phyloP scores from a whole-genome alignment of 306 rosid genomes.

The Acacia confusa region DNA sequence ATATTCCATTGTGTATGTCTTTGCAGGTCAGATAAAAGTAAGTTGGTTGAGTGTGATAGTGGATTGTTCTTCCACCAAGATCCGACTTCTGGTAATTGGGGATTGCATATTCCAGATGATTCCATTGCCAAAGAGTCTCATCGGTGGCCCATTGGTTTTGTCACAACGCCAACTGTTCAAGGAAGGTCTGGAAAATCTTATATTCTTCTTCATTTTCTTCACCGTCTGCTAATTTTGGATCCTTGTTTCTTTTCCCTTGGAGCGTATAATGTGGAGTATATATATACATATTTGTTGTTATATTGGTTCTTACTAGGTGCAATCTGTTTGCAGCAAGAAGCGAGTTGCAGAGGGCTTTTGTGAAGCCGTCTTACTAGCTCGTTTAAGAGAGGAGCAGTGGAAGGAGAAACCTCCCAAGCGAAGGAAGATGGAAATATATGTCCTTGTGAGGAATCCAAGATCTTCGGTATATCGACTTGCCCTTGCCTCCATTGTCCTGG shows the following conservation, averaged over 20 bases:
- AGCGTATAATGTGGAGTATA: not conserved
- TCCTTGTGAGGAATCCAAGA: conserved; percentile 76
- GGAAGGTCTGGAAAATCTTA: conserved; percentile 62
- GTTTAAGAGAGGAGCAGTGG: conserved; percentile 72
- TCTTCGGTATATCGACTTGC: conserved; percentile 78
- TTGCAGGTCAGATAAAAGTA: conserved; percentile 50
- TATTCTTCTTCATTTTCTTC: not conserved
- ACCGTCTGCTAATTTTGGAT: not conserved
- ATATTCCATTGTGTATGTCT: not conserved
- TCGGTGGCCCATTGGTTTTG: conserved; percentile 87
- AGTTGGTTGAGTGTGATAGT: conserved; percentile 55
- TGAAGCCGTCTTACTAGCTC: conserved; percentile 60
- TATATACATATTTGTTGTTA: not conserved
- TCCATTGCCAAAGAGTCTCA: conserved; percentile 47
- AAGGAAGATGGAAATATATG: conserved; percentile 63
- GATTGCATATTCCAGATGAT: conserved; percentile 61
- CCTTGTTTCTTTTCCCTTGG: not conserved
- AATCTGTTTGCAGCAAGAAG: conserved; percentile 67
- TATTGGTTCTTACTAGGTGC: conserved; percentile 26
- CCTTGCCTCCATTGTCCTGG: conserved; percentile 70
- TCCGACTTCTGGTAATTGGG: not conserved
- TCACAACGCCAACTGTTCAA: conserved; percentile 66
- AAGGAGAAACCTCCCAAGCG: conserved; percentile 40
- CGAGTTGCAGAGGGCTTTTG: conserved; percentile 69
- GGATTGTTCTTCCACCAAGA: conserved; percentile 24